Base-by-base conservation (phyloP, 169 alveolate species). In the Plasmodium inui region DNA sequence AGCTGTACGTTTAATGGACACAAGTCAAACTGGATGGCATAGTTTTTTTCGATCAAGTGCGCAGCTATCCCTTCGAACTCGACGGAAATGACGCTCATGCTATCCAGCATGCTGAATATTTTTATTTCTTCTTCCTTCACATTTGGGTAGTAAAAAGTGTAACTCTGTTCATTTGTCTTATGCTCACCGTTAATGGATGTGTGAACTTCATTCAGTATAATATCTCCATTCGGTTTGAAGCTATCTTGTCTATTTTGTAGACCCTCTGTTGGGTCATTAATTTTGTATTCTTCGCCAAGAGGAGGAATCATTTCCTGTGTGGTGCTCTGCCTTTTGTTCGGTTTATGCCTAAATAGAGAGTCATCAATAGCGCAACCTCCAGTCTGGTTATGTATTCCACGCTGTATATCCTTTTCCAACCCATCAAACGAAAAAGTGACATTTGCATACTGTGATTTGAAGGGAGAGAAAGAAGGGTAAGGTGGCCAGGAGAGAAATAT, bases 401-500 rank as follows among this genome's bases (percentile, higher is more conserved):
- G 39, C 22, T 32, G 67, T 26, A 28, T 61, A 19, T 12, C 39
- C 46, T 17, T 67, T 6, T 71, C 61, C 70, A 57, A 26, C 50
- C 41, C 44, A 72, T 8, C 81, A 26, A 73, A 17, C 14, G 85
- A 74, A 73, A 89, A 89, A 2, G 89, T 89, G n/a, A 89, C 32
- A 67, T 89, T 91, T 7, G 94, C 94, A 70, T 89, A 89, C 73
- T 89, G 94, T 0, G 94, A 89, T 67, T 89, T 89, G 83, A 89
- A 89, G 50, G 94, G 94, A 26, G 94, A 89, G 72, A 89, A 89
- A 22, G 94, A 89, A 12, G 94, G 94, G 55, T 41, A 80, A 12
- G 94, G 94, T 39, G 94, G 94, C 94, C 94, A 89, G 9, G 84
- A 89, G 32, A 89, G 83, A 73, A 89, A 89, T 39, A 89, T 89